Evolutionary conservation across 2,329 filamentous ascomycete genomes (phyloP), one percentile per base, ranked within the genome.

Genomic region (Macrophomina pseudophaseolina): DNA sequence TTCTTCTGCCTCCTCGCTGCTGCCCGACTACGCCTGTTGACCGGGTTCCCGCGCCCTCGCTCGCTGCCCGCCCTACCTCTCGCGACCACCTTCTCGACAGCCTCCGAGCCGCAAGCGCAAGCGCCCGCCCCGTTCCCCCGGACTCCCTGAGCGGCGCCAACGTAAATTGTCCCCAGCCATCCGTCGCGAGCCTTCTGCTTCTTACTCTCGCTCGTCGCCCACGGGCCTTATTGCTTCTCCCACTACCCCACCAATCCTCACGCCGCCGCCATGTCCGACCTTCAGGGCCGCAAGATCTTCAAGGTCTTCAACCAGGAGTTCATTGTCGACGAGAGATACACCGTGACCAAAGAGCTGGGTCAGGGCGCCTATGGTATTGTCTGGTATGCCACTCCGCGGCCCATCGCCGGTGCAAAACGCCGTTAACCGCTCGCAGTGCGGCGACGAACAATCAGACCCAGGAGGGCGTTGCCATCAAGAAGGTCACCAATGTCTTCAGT

Each of bases 231-330:
- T n/a, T 53, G 16, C 60, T 53, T 42, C 7, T 16, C 32, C 35
- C 33, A 28, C 23, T 64, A 52, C 60, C 60, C 60, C 60, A 46
- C 60, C 46, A 23, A 28, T 33, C 60, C 18, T 28, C 60, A 40
- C n/a, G 23, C 67, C 58, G 60, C 66, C 52, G 77, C 66, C 74
- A 89, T 89, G 87, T 80, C 83, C 71, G 86, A 89, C 74, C 80
- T 89, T 69, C 81, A 83, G 70, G 89, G 89, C 77, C 90, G 93
- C 82, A 97, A 97, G 87, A 88, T 94, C 81, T 97, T 97, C 87
- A 97, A 97, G 89, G 94, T 99, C 80, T 99, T 99, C 84, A 97
- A 97, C 86, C 95, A 99, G 79, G 95, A 99, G 84, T 99, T 99
- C 79, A 90, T 97, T 74, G 95, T 98, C 76, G 95, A 98, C 79